Evolutionary conservation across 83 land plant species (phyloP).

Genomic region (Larix sibirica): DNA sequence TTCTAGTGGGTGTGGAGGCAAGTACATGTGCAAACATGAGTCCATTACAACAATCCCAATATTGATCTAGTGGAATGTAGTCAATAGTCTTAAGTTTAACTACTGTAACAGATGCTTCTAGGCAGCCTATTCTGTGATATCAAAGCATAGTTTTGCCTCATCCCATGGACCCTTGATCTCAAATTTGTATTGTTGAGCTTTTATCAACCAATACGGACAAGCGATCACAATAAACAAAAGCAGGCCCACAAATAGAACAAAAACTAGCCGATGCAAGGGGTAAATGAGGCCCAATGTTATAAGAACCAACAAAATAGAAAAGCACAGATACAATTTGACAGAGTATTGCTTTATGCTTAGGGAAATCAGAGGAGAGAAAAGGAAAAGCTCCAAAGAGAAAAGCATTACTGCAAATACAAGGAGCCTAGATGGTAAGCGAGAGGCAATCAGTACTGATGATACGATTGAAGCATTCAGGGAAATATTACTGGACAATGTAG

Average conservation of each 20-base stretch:
- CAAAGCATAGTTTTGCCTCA: conserved; percentile 98
- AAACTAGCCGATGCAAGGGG: conserved; percentile 47
- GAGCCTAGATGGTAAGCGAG: conserved; percentile 82
- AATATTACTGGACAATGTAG: conserved; percentile 66
- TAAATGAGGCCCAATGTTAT: conserved; percentile 57
- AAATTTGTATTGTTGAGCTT: conserved; percentile 89
- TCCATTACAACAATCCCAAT: no score
- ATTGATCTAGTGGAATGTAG: no score
- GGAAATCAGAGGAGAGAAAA: conserved; percentile 79
- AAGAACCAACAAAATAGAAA: conserved; percentile 58
- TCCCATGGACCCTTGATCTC: conserved; percentile 99
- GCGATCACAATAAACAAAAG: conserved; percentile 72
- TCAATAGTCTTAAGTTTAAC: no score
- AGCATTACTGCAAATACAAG: conserved; percentile 92
- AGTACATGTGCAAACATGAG: no score
- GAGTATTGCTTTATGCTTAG: conserved; percentile 80
- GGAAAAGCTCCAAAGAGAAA: conserved; percentile 90
- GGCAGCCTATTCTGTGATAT: conserved; percentile 56
- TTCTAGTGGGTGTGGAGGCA: no score
- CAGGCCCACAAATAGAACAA: conserved; percentile 45
- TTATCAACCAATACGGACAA: conserved; percentile 91
- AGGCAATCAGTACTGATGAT: conserved; percentile 92
- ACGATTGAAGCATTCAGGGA: conserved; percentile 92
- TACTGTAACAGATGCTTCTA: no score
- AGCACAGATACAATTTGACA: conserved; percentile 58